These are phyloP conservation scores for Stentor roeselii DNA, from an alignment of 73 alveolate species.

Conservation along the genomic window DNA sequence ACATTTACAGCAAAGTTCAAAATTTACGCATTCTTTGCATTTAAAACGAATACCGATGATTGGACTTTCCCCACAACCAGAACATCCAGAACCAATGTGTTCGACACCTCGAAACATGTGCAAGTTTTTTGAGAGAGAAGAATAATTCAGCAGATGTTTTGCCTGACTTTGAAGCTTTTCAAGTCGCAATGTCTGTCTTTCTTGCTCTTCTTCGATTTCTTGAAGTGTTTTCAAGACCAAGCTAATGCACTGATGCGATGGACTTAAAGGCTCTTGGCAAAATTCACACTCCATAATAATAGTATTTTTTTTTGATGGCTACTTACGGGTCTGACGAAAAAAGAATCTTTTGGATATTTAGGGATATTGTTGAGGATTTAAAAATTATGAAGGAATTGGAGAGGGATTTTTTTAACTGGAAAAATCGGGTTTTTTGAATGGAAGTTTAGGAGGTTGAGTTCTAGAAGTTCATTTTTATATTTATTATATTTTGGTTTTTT, in stretches of 20 bases:
- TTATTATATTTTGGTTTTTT: too few relatives aligned
- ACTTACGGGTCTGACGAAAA: too few relatives aligned
- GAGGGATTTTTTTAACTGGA: too few relatives aligned
- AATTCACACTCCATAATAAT: not conserved
- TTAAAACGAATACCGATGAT: conserved; percentile 6
- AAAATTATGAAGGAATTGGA: too few relatives aligned
- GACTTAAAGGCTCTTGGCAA: not conserved
- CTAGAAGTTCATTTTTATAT: too few relatives aligned
- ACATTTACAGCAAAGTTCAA: conserved; percentile 10
- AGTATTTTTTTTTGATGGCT: not conserved
- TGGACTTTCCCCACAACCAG: conserved; percentile 3
- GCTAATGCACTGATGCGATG: not conserved
- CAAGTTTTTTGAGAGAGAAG: not conserved
- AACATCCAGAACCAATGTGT: conserved; percentile 1
- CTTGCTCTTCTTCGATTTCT: conserved; percentile 8
- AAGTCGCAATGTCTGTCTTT: not conserved
- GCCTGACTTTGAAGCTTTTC: conserved; percentile 11
- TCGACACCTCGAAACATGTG: not conserved
- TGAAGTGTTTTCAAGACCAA: not conserved
- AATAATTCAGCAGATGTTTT: not conserved
- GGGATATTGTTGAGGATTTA: too few relatives aligned
- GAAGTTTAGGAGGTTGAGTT: too few relatives aligned
- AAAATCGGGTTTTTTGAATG: too few relatives aligned
- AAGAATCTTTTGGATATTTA: too few relatives aligned
- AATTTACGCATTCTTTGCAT: conserved; percentile 18